Percentiles rank a stretch among this genome's conserved stretches.
These are phyloP conservation scores for Bryopsis sp. DNA, from an alignment of 139 green algal species.

Conservation along the genomic window DNA sequence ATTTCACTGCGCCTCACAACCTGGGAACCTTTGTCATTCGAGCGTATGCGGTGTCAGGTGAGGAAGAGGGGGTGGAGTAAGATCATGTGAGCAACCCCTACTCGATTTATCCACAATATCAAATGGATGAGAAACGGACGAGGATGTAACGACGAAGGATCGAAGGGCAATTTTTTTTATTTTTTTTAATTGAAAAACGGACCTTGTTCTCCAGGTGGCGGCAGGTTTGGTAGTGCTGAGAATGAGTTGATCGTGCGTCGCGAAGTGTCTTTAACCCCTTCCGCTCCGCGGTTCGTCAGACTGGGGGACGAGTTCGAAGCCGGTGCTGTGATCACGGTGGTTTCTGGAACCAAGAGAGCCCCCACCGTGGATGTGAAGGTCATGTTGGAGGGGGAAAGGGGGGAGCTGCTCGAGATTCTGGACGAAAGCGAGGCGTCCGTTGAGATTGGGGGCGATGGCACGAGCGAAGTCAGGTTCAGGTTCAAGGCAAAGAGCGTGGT, in stretches of 20 bases:
- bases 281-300: constrained; percentile 22
- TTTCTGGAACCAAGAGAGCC: not conserved
- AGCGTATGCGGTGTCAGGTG: constrained; percentile 20
- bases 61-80: too few species aligned
- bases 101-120: too few species aligned
- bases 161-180: too few species aligned
- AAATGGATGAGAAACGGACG: too few species aligned
- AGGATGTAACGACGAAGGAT: too few species aligned
- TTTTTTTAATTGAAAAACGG: too few species aligned
- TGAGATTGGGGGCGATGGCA: not conserved
- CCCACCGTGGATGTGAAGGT: not conserved
- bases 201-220: not conserved
- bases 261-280: constrained; percentile 22
- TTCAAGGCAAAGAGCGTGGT: not conserved
- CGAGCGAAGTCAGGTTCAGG: constrained; percentile 1
- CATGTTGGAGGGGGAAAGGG: not conserved
- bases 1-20: constrained; percentile 29
- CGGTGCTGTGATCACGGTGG: constrained; percentile 22
- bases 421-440: not conserved
- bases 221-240: constrained; percentile 20
- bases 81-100: too few species aligned
- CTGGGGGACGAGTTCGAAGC: constrained; percentile 22
- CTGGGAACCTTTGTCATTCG: constrained; percentile 33
- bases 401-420: not conserved
- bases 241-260: constrained; percentile 19